phyloP scores from a whole-genome alignment of 495 filamentous ascomycete species.

The Talaromyces proteolyticus region DNA sequence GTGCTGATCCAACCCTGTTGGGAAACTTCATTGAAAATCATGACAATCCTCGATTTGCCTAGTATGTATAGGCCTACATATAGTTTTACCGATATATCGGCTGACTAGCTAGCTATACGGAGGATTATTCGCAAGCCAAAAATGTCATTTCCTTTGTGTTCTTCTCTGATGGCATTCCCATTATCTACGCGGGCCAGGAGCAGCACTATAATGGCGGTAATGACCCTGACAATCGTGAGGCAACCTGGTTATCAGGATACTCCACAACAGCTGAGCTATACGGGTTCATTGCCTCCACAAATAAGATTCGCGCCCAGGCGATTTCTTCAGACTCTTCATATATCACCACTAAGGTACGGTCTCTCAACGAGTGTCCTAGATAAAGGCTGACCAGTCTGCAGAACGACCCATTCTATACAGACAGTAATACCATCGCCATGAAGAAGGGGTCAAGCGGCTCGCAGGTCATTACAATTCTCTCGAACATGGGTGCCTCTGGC shows the following conservation, averaged over 20 bases:
- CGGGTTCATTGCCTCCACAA: conserved; percentile 52
- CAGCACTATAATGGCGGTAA: conserved; percentile 60
- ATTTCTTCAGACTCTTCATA: too few species aligned
- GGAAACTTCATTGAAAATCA: conserved; percentile 80
- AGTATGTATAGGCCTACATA: too few species aligned
- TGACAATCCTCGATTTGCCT: conserved; percentile 64
- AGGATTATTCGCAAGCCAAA: conserved; percentile 47
- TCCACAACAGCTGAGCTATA: conserved; percentile 57
- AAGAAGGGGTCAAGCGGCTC: conserved; percentile 49
- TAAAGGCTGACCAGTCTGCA: too few species aligned
- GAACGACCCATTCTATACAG: conserved; percentile 42
- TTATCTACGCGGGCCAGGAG: conserved; percentile 68
- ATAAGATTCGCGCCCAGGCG: too few species aligned
- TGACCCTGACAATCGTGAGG: conserved; percentile 69
- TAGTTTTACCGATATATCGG: too few species aligned
- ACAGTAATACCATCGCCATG: conserved; percentile 49
- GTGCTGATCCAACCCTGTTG: conserved; percentile 56
- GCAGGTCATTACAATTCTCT: conserved; percentile 50
- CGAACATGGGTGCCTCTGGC: conserved; percentile 46
- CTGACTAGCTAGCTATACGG: too few species aligned
- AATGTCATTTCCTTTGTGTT: conserved; percentile 69
- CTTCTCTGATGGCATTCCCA: conserved; percentile 62
- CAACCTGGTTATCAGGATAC: conserved; percentile 65
- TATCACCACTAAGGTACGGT: too few species aligned
- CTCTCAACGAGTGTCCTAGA: too few species aligned